Percentiles rank a stretch among this genome's conserved stretches.
Evolutionary conservation across 2,329 filamentous ascomycete genomes (phyloP).

Genomic region (Scytalidium lignicola): DNA sequence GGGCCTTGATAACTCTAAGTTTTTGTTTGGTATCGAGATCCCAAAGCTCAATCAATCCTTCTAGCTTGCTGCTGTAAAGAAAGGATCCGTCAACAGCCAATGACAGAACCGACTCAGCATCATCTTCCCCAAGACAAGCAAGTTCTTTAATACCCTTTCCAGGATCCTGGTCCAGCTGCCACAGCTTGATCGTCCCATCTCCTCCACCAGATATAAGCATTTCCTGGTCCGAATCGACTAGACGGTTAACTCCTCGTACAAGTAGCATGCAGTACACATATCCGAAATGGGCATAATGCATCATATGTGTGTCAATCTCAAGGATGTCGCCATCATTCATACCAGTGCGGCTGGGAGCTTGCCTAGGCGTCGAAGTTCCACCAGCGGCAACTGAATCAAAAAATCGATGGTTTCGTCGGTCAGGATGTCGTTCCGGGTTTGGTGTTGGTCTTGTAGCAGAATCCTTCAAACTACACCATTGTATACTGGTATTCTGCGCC

Average conservation of each 20-base stretch:
- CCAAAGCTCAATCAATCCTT: slow-evolving; percentile 91
- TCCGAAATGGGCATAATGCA: slow-evolving; percentile 88
- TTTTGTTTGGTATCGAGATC: slow-evolving; percentile 92
- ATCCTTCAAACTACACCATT: slow-evolving; percentile 79
- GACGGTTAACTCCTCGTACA: slow-evolving; percentile 60
- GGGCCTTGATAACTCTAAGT: slow-evolving; percentile 77
- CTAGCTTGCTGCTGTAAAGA: slow-evolving; percentile 82
- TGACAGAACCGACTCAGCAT: slow-evolving; percentile 64
- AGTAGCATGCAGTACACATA: slow-evolving; percentile 97
- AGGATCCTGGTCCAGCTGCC: slow-evolving; percentile 58
- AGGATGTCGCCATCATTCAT: slow-evolving; percentile 60
- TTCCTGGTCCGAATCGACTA: slow-evolving; percentile 69
- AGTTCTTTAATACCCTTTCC: slow-evolving; percentile 65
- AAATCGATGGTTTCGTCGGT: slow-evolving; percentile 76
- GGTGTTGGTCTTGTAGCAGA: slow-evolving; percentile 53
- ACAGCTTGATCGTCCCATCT: slow-evolving; percentile 92
- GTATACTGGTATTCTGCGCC: slow-evolving; percentile 89
- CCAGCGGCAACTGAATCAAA: slow-evolving; percentile 93
- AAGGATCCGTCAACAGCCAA: slow-evolving; percentile 86
- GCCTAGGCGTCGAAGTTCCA: slow-evolving; percentile 65
- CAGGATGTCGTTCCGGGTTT: slow-evolving; percentile 65
- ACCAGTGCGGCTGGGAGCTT: slow-evolving; percentile 42
- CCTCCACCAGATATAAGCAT: slow-evolving; percentile 87
- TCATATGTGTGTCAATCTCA: slow-evolving; percentile 78
- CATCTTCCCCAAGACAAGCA: slow-evolving; percentile 56